Evolutionary conservation across 768 basidiomycete species (phyloP).

Genomic region (Podaxis sp.): DNA sequence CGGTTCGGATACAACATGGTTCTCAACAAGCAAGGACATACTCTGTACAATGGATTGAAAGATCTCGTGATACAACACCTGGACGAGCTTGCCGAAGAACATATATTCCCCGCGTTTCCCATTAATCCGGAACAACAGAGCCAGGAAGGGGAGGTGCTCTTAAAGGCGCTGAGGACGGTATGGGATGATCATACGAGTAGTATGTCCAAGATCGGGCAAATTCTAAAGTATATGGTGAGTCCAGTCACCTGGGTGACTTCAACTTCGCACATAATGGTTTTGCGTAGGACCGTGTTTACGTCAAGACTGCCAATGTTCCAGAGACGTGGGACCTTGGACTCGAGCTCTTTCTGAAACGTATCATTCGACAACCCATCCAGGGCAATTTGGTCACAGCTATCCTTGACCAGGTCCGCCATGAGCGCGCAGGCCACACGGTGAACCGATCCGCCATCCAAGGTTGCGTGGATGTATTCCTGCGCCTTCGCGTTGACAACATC

Average conservation of each 20-base stretch:
- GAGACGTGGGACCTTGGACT: constrained; percentile 80
- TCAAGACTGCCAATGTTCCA: constrained; percentile 68
- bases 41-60: constrained; percentile 82
- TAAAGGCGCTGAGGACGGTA: constrained; percentile 77
- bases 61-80: constrained; percentile 80
- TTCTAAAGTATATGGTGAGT: constrained; percentile 94
- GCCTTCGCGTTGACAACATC: constrained; percentile 49
- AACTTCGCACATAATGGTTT: not conserved
- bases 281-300: constrained; percentile 85
- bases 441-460: constrained; percentile 89
- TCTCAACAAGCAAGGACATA: constrained; percentile 76
- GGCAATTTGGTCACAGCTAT: constrained; percentile 79
- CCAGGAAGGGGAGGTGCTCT: constrained; percentile 78
- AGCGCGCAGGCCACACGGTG: constrained; percentile 88
- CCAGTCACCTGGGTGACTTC: not conserved
- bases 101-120: constrained; percentile 83
- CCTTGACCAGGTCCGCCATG: constrained; percentile 81
- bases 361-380: constrained; percentile 78
- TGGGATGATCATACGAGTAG: constrained; percentile 94
- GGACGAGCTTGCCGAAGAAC: constrained; percentile 66
- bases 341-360: constrained; percentile 76
- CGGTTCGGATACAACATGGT: constrained; percentile 95
- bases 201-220: constrained; percentile 83
- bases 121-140: constrained; percentile 62
- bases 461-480: constrained; percentile 79